Evolutionary conservation across 148 eudicot genomes (phyloP).

Genomic region (Spergularia marina): DNA sequence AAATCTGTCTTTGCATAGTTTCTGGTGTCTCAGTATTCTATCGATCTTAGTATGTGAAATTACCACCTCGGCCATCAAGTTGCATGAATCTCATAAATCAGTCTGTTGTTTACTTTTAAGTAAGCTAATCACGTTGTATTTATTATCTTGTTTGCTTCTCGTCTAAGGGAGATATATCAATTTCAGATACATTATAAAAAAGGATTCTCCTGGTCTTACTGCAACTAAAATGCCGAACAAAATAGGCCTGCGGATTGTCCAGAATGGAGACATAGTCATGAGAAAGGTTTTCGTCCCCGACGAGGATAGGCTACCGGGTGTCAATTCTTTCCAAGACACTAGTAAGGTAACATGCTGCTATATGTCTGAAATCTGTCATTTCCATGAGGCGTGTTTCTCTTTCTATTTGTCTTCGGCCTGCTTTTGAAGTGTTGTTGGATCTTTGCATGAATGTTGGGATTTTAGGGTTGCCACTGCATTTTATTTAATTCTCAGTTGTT

Average conservation of each 20-base stretch:
- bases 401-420: background rate
- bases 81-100: background rate
- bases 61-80: background rate
- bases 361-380: background rate
- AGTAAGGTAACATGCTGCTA: conserved; percentile 55
- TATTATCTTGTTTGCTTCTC: background rate
- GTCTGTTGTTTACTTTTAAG: background rate
- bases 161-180: background rate
- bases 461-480: background rate
- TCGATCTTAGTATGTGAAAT: background rate
- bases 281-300: conserved; percentile 83
- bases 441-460: conserved; percentile 2
- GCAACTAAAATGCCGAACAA: conserved; percentile 84
- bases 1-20: background rate
- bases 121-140: background rate
- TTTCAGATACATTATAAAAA: conserved; percentile 69
- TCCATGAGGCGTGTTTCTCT: background rate
- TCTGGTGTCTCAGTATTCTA: background rate
- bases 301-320: conserved; percentile 77
- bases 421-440: background rate
- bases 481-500: background rate
- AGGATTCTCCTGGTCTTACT: conserved; percentile 76
- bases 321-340: conserved; percentile 88
- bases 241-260: conserved; percentile 88
- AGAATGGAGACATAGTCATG: conserved; percentile 83